A percentile compares a stretch with the other conserved stretches of the same genome.
Conservation (phyloP, 805 yeast genomes). For the Myxozyma melibiosi region DNA sequence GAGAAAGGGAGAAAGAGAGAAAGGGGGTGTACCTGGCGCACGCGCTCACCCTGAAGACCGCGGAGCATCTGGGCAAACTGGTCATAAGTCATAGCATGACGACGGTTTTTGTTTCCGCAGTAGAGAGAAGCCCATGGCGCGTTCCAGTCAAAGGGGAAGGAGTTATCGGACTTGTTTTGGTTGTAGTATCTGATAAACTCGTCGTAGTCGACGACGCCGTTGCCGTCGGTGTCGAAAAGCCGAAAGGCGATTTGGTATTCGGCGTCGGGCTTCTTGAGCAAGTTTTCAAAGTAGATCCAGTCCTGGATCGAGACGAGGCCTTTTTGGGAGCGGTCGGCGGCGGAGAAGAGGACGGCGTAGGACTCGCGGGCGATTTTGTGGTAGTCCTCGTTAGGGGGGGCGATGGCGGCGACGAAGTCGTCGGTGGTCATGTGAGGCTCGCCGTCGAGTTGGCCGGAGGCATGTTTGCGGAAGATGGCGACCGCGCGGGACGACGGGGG, state of each 20-base stretch:
- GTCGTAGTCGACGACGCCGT: slow-evolving; percentile 45
- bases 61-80: slow-evolving; percentile 51
- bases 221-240: slow-evolving; percentile 46
- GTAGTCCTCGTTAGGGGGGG: slow-evolving; percentile 51
- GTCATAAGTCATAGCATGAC: slow-evolving; percentile 46
- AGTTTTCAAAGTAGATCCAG: slow-evolving; percentile 69
- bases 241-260: slow-evolving; percentile 55
- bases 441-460: slow-evolving; percentile 26
- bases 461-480: slow-evolving; percentile 20
- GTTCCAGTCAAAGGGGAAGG: slow-evolving; percentile 50
- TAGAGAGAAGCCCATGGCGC: slow-evolving; percentile 47
- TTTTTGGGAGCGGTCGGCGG: slow-evolving; percentile 71
- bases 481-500: slow-evolving; percentile 9
- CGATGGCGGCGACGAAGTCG: slow-evolving; percentile 50
- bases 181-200: slow-evolving; percentile 46
- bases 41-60: slow-evolving; percentile 52
- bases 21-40: slow-evolving; percentile 41
- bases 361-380: slow-evolving; percentile 59
- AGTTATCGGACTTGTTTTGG: slow-evolving; percentile 41
- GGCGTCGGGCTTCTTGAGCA: slow-evolving; percentile 57
- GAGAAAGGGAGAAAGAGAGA: background rate
- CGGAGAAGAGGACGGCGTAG: slow-evolving; percentile 71
- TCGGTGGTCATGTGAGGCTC: slow-evolving; percentile 44
- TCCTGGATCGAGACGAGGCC: slow-evolving; percentile 72
- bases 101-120: slow-evolving; percentile 43